Percentiles rank a stretch among this genome's conserved stretches.
Evolutionary conservation across 1,284 basidiomycete genomes (phyloP).

Genomic region (Pseudozyma thailandica): DNA sequence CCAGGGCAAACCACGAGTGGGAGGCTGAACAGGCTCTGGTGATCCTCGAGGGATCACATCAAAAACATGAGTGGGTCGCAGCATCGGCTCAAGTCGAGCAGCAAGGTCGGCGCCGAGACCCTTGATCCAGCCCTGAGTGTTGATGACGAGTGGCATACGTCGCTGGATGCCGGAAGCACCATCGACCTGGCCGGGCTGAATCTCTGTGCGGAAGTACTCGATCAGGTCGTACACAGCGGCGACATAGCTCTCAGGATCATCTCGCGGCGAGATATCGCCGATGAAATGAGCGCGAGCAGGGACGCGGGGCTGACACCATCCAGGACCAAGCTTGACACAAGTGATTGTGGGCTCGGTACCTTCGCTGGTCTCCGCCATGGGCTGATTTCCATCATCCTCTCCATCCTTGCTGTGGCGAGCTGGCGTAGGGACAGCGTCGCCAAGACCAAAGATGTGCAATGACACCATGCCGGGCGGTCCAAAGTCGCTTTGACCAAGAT

Average conservation of each 20-base stretch:
- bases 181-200: constrained; percentile 18
- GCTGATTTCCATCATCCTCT: neutral
- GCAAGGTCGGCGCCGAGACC: constrained; percentile 88
- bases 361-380: neutral
- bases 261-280: constrained; percentile 81
- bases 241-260: constrained; percentile 83
- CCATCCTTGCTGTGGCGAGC: neutral
- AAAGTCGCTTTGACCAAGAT: constrained; percentile 93
- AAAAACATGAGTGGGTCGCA: constrained; percentile 77
- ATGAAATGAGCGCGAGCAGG: constrained; percentile 84
- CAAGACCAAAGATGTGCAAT: constrained; percentile 74
- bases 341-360: neutral
- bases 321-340: constrained; percentile 45
- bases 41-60: constrained; percentile 65
- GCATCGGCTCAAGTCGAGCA: constrained; percentile 76
- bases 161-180: neutral
- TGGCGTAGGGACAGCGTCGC: neutral
- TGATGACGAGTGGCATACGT: constrained; percentile 81
- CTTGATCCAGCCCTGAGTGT: constrained; percentile 97
- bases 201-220: constrained; percentile 71
- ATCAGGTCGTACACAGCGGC: constrained; percentile 77
- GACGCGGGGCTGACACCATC: constrained; percentile 71
- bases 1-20: constrained; percentile 27
- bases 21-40: constrained; percentile 9
- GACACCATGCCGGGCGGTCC: constrained; percentile 86